Evolutionary conservation across 345 rosid genomes (phyloP).

Genomic region (Capsella bursapastoris): DNA sequence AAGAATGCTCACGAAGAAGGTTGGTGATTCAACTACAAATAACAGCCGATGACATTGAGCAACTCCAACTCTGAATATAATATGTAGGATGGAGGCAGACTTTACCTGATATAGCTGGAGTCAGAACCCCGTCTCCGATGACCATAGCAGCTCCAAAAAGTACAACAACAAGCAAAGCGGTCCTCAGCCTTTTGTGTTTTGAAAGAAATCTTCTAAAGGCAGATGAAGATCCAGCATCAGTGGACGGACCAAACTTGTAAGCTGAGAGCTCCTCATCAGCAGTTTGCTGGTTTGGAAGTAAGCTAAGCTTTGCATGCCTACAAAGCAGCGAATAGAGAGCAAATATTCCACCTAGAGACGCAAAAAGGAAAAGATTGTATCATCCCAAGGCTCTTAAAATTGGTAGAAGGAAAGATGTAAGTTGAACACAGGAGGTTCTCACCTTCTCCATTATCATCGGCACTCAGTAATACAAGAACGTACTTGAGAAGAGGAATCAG

Average conservation of each 20-base stretch:
- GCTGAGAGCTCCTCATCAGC: slow-evolving; percentile 95
- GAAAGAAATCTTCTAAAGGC: slow-evolving; percentile 70
- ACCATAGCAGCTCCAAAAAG: slow-evolving; percentile 87
- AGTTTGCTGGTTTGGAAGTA: slow-evolving; percentile 95
- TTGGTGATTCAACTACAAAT: slow-evolving; percentile 8
- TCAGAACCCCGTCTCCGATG: slow-evolving; percentile 90
- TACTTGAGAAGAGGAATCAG: slow-evolving; percentile 80
- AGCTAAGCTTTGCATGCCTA: slow-evolving; percentile 83
- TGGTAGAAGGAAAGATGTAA: background rate
- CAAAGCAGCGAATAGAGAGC: slow-evolving; percentile 92
- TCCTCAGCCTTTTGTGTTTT: slow-evolving; percentile 74
- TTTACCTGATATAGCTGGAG: slow-evolving; percentile 89
- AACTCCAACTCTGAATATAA: background rate
- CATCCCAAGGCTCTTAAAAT: slow-evolving; percentile 17
- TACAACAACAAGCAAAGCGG: slow-evolving; percentile 74
- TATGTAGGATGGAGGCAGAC: background rate
- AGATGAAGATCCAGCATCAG: slow-evolving; percentile 50
- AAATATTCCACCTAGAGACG: slow-evolving; percentile 75
- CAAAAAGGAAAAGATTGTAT: slow-evolving; percentile 28
- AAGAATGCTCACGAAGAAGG: slow-evolving; percentile 14
- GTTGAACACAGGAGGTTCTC: background rate
- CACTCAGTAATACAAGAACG: slow-evolving; percentile 60
- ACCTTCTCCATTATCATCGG: slow-evolving; percentile 95
- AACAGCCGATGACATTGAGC: background rate
- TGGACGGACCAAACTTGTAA: slow-evolving; percentile 69